Conservation (phyloP, 225 moss, liverwort and hornwort species). For the Marchantia polymorpha region DNA sequence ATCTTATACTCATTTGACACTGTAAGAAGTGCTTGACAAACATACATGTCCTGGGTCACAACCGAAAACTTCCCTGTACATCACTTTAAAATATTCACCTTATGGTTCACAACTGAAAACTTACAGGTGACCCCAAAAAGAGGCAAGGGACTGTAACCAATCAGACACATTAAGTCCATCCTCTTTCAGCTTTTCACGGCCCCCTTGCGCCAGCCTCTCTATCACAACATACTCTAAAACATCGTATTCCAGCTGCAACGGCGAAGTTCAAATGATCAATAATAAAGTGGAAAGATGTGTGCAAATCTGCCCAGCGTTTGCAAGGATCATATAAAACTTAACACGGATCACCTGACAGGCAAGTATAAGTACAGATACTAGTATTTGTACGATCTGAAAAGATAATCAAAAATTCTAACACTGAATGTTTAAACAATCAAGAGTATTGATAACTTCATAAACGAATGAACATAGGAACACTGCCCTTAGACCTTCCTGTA, state of each 20-base stretch:
- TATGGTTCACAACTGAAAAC: slow-evolving; percentile 12
- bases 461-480: no score
- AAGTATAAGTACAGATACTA: neutral
- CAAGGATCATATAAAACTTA: neutral
- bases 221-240: slow-evolving; percentile 99
- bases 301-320: neutral
- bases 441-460: no score
- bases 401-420: no score
- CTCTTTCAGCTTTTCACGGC: slow-evolving; percentile 97
- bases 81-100: no score
- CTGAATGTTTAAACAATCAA: no score
- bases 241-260: slow-evolving; percentile 93
- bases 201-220: slow-evolving; percentile 89
- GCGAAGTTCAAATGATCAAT: neutral
- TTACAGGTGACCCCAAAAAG: slow-evolving; percentile 98
- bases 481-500: neutral
- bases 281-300: no score
- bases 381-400: no score
- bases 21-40: neutral
- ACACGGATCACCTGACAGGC: neutral
- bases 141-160: slow-evolving; percentile 99
- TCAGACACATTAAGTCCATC: slow-evolving; percentile 98
- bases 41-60: neutral
- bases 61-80: slow-evolving; percentile 59
- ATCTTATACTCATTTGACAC: neutral